These are phyloP conservation scores for Lactarius akahatsu DNA, from an alignment of 768 basidiomycete species.

Conservation along the genomic window DNA sequence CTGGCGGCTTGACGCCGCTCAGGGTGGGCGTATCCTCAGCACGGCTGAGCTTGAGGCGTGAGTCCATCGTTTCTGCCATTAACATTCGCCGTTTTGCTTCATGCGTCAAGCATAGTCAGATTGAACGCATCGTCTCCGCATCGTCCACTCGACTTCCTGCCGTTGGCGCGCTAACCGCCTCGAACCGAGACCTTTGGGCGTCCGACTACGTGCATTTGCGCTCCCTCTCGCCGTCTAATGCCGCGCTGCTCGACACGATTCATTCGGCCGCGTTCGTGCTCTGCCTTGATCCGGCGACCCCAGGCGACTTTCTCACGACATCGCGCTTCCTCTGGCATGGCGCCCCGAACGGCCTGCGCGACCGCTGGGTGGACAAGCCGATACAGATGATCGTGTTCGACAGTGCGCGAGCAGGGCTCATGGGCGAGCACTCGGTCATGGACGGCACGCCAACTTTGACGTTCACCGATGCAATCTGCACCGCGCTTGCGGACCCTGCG, in stretches of 20 bases:
- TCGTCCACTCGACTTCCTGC: conserved; percentile 56
- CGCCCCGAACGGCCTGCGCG: conserved; percentile 56
- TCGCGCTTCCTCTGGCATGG: conserved; percentile 85
- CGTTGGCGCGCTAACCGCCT: conserved; percentile 74
- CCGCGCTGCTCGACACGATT: conserved; percentile 63
- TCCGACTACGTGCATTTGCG: conserved; percentile 43
- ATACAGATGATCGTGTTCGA: conserved; percentile 83
- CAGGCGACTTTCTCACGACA: conserved; percentile 51
- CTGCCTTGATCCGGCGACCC: conserved; percentile 67
- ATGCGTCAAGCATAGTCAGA: conserved; percentile 48
- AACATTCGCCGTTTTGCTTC: background rate
- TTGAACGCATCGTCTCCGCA: conserved; percentile 68
- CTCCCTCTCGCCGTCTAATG: conserved; percentile 55
- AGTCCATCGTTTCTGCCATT: conserved; percentile 21
- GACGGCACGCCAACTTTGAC: conserved; percentile 83
- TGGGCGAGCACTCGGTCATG: conserved; percentile 94
- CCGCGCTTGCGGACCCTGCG: conserved; percentile 52
- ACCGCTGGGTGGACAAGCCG: conserved; percentile 91
- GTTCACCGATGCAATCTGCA: conserved; percentile 67
- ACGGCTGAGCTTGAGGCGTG: conserved; percentile 66
- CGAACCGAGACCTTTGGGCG: conserved; percentile 87
- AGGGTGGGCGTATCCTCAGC: conserved; percentile 57
- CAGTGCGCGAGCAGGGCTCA: conserved; percentile 76
- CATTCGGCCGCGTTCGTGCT: conserved; percentile 86
- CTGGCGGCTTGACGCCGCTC: conserved; percentile 73